A percentile compares a stretch with the other conserved stretches of the same genome.
Conservation (phyloP, 73 alveolate genomes). For the Tetrahymena borealis region DNA sequence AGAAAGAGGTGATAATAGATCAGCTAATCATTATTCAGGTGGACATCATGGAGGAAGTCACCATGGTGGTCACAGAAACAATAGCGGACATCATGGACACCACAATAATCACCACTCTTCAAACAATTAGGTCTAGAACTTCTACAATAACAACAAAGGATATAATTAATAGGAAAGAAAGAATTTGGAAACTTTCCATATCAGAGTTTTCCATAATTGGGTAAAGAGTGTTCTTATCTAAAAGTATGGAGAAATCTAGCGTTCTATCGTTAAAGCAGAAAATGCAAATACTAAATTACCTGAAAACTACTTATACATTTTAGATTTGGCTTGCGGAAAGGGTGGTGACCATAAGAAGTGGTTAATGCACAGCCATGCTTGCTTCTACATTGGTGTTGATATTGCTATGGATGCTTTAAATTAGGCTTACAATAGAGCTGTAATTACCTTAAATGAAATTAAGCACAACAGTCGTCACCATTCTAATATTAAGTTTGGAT, state of each 20-base stretch:
- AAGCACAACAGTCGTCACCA: constrained; percentile 27
- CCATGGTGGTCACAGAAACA: not conserved
- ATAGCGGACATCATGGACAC: not conserved
- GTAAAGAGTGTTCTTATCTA: constrained; percentile 76
- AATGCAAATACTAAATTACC: not conserved
- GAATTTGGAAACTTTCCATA: not conserved
- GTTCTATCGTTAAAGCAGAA: constrained; percentile 11
- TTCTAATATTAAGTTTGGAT: constrained; percentile 34
- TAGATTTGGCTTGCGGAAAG: constrained; percentile 84
- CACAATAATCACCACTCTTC: not conserved
- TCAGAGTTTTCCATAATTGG: constrained; percentile 75
- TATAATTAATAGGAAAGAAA: not conserved
- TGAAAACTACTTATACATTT: constrained; percentile 39
- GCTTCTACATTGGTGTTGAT: constrained; percentile 83
- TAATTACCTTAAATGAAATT: constrained; percentile 50
- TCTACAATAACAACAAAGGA: not conserved
- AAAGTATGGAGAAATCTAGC: constrained; percentile 46
- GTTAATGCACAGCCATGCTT: constrained; percentile 51
- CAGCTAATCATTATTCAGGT: not conserved
- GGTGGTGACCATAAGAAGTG: constrained; percentile 91
- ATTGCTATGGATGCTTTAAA: constrained; percentile 53
- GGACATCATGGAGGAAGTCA: not conserved
- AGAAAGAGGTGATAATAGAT: not conserved
- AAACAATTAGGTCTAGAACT: not conserved
- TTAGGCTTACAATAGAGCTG: constrained; percentile 51